These are phyloP conservation scores for Hypsizygus marmoreus DNA, from an alignment of 768 basidiomycete species.

Conservation along the genomic window DNA sequence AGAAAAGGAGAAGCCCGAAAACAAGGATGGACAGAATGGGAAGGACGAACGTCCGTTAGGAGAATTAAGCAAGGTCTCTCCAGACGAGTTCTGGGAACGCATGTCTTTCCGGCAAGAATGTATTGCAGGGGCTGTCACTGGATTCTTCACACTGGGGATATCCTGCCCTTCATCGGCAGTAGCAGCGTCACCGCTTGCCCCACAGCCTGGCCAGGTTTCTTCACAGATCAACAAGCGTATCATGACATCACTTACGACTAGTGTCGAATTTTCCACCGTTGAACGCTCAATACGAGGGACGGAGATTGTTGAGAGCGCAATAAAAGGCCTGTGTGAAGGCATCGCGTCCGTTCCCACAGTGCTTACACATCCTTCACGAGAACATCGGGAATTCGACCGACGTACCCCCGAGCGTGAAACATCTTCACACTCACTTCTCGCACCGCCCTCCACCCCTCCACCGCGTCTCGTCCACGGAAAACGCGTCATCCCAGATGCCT, in stretches of 20 bases:
- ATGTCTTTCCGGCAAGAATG: constrained; percentile 98
- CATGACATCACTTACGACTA: constrained; percentile 64
- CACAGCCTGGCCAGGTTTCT: constrained; percentile 64
- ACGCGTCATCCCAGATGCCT: constrained; percentile 42
- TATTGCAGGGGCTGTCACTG: constrained; percentile 85
- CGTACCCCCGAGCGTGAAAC: constrained; percentile 43
- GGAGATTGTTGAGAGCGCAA: constrained; percentile 66
- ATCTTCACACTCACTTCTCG: constrained; percentile 28
- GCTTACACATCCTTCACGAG: constrained; percentile 18
- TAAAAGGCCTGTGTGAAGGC: constrained; percentile 73
- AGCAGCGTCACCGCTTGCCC: constrained; percentile 45
- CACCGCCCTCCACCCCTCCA: constrained; percentile 56
- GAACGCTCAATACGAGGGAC: constrained; percentile 70
- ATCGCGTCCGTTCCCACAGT: constrained; percentile 34
- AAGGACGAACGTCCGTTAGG: constrained; percentile 46
- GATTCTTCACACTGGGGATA: constrained; percentile 80
- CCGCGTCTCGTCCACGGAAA: constrained; percentile 33
- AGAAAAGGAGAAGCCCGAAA: constrained; percentile 19
- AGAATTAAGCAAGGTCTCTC: constrained; percentile 57
- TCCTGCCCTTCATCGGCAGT: constrained; percentile 27
- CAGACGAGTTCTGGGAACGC: constrained; percentile 94
- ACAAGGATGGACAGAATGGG: constrained; percentile 23
- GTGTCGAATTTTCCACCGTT: constrained; percentile 74
- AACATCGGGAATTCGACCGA: constrained; percentile 27
- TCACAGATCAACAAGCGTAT: constrained; percentile 71